Percentiles rank a stretch among this genome's conserved stretches.
phyloP scores from a whole-genome alignment of 1,284 basidiomycete species.

The Phellopilus nigrolimitatus region DNA sequence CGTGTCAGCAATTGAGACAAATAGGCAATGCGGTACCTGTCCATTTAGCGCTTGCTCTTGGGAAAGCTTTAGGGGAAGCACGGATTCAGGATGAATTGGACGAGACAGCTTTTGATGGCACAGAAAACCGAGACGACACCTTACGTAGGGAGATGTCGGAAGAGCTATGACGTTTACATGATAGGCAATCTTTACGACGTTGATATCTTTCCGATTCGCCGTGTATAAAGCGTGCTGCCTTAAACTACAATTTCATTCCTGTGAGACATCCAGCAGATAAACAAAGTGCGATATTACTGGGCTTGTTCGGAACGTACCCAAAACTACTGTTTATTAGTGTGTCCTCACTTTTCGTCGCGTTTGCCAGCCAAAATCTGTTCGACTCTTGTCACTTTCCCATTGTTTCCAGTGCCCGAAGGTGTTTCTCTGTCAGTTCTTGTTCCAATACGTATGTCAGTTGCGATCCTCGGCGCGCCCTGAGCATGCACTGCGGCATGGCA shows the following conservation, averaged over 20 bases:
- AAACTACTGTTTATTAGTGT: neutral
- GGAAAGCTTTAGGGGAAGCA: constrained; percentile 50
- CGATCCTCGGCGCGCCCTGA: constrained; percentile 65
- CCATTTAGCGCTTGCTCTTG: constrained; percentile 57
- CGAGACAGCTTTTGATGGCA: neutral
- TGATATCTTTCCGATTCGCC: too few relatives aligned
- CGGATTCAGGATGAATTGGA: constrained; percentile 39
- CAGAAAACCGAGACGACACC: too few relatives aligned
- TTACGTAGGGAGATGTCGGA: neutral
- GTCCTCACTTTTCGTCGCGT: constrained; percentile 5
- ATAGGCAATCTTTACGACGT: too few relatives aligned
- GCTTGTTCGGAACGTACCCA: neutral
- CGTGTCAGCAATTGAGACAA: constrained; percentile 60
- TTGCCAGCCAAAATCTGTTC: constrained; percentile 59
- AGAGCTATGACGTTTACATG: constrained; percentile 2
- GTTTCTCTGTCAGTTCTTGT: constrained; percentile 75
- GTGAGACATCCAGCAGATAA: too few relatives aligned
- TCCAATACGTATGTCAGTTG: constrained; percentile 90
- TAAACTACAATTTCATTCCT: too few relatives aligned
- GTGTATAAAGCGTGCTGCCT: too few relatives aligned
- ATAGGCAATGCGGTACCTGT: constrained; percentile 74
- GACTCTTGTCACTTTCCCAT: constrained; percentile 73
- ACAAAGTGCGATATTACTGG: neutral
- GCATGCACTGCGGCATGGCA: constrained; percentile 87
- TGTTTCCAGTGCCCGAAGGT: constrained; percentile 65